Evolutionary conservation across 352 stramenopile genomes (phyloP).

Genomic region (Globisporangium ultimum): DNA sequence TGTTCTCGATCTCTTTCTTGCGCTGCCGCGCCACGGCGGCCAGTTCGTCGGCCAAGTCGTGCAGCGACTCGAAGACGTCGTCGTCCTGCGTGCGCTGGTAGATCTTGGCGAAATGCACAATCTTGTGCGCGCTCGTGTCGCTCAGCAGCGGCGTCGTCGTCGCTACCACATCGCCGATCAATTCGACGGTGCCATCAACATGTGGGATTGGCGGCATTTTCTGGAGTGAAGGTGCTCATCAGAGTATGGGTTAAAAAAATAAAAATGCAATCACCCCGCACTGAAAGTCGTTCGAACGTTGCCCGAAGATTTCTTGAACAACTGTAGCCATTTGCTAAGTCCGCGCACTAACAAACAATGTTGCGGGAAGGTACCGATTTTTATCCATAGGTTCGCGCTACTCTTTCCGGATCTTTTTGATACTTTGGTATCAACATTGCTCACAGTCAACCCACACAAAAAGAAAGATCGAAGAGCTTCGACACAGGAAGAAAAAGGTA

Average conservation of each 20-base stretch:
- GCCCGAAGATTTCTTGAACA: neutral
- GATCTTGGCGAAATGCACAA: constrained; percentile 60
- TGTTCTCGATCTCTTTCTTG: constrained; percentile 18
- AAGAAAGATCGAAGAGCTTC: neutral
- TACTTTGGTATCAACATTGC: neutral
- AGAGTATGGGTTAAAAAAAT: too few relatives aligned
- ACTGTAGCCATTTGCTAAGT: neutral
- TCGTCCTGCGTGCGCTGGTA: constrained; percentile 61
- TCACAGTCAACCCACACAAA: neutral
- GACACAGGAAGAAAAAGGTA: too few relatives aligned
- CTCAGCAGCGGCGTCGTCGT: constrained; percentile 18
- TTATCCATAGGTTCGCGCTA: neutral
- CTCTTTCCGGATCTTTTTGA: neutral
- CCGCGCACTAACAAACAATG: neutral
- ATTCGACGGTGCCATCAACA: too few relatives aligned
- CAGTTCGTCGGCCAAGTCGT: constrained; percentile 57
- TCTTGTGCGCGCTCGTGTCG: constrained; percentile 7
- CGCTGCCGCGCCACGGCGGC: constrained; percentile 35
- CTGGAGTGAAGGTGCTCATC: neutral
- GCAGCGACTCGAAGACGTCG: constrained; percentile 48
- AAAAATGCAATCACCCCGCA: too few relatives aligned
- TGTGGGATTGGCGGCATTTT: neutral
- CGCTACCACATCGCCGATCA: too few relatives aligned
- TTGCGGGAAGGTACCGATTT: neutral
- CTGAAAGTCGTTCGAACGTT: neutral